Base-by-base conservation (phyloP, 257 asterid genomes). In the Nicotiana knightiana region DNA sequence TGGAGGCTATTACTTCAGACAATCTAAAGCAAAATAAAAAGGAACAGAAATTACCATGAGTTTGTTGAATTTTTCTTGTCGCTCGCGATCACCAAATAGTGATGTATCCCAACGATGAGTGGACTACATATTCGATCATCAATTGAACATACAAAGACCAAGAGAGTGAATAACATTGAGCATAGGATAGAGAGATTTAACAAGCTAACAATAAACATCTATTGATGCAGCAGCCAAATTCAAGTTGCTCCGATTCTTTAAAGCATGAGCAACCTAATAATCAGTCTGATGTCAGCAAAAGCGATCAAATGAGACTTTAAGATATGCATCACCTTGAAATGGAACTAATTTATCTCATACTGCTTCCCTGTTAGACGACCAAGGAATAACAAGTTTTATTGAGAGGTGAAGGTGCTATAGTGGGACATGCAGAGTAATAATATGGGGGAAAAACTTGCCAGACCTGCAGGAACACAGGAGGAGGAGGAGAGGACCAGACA, bases 41-140 rank as follows among this genome's bases (percentile, higher is more conserved):
- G 87, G 84, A 43, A 30, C 2, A 75, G 86, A 85, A 88, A 81
- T 90, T 96, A 96, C 99, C 99, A 96, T 96, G 93, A 96, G 99
- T 88, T 96, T 96, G 88, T 93, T 90, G 96, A 96, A 96, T 85
- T 94, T 96, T 86, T 94, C 99, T 86, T 96, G 99, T 9, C 97
- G 91, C 63, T 96, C 99, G 53, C 92, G 96, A 82, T 96, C 99
- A 81, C 94, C 97, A 92, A 92, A 88, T 61, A 67, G 89, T 81
- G 97, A 66, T 6, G 90, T 80, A 86, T 93, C 97, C 98, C 99
- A 96, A 84, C 82, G 98, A 84, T 89, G 94, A 84, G 91, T 83
- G 63, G 97, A 85, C 98, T 96, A 89, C 85, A 83, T 53, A 83
- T 33, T 77, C 68, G 26, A 81, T n/a, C 37, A 80, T 43, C 59